Evolutionary conservation across 768 basidiomycete genomes (phyloP), one percentile per base, ranked within the genome.

Genomic region (Termitomyces bulborhizus): DNA sequence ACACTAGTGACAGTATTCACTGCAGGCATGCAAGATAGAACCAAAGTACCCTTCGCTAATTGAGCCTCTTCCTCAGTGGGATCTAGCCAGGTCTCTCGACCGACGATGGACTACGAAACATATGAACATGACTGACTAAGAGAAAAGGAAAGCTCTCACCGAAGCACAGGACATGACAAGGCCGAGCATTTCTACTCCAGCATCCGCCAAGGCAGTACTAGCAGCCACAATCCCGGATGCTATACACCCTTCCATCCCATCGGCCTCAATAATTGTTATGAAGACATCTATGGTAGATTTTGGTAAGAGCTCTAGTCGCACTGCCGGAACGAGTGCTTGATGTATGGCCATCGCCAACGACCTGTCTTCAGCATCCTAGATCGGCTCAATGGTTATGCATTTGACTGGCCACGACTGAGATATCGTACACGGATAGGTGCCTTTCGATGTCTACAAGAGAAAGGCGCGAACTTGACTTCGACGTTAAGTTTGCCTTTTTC

Each of bases 391-490:
- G 44, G 64, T 64, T 62, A 57, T 53, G 57, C 29, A 43, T 47
- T 37, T 36, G n/a, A 62, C 24, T 52, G 29, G 49, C 29, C 27
- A 51, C 43, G 36, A 47, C 51, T 50, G 21, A 21, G 40, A 52
- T 59, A 3, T 66, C 87, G 71, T 71, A 96, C 96, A 58, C 90
- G 85, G 62, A 96, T 81, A 0, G 96, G 96, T 6, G 89, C 86
- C 65, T 88, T 77, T 61, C 96, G 76, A 15, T 76, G 79, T 29
- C 74, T 70, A 62, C 87, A 93, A 7, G 97, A 93, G 68, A 96
- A 99, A 0, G 97, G 97, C 2, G 95, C 82, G 63, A 95, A 98
- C 71, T 98, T 98, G 50, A 98, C 91, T 71, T 98, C 95, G 6
- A 99, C 90, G 57, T 93, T 98, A 50, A 99, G 71, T 51, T 81